phyloP scores from a whole-genome alignment of 306 rosid genomes.

The Albizia julibrissin region DNA sequence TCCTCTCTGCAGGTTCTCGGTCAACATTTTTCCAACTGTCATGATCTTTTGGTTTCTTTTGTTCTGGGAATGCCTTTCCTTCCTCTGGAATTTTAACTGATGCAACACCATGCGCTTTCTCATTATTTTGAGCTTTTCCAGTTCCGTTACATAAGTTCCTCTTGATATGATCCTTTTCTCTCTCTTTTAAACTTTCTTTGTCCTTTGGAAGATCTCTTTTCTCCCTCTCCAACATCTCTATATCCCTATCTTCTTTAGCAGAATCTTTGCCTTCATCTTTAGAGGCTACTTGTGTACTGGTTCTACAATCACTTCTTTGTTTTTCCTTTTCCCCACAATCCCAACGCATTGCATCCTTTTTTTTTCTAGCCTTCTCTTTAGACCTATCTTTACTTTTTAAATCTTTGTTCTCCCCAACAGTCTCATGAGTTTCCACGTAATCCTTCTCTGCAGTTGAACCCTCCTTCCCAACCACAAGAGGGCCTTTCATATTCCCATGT shows the following conservation, averaged over 20 bases:
- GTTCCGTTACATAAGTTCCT: conserved; percentile 68
- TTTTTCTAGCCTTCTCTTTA: conserved; percentile 85
- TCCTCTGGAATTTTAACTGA: conserved; percentile 62
- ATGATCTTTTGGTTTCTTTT: conserved; percentile 73
- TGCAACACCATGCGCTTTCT: conserved; percentile 69
- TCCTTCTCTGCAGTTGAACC: conserved; percentile 55
- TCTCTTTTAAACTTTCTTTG: conserved; percentile 70
- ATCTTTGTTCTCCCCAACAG: conserved; percentile 83
- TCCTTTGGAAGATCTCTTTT: conserved; percentile 72
- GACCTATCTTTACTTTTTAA: conserved; percentile 79
- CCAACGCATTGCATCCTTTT: conserved; percentile 77
- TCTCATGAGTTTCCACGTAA: conserved; percentile 64
- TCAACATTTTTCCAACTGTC: conserved; percentile 73
- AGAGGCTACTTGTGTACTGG: background rate
- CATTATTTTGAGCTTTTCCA: conserved; percentile 58
- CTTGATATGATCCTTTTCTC: conserved; percentile 76
- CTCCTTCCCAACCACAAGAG: conserved; percentile 69
- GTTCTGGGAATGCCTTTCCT: conserved; percentile 56
- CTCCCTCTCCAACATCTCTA: conserved; percentile 74
- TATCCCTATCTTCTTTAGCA: conserved; percentile 8
- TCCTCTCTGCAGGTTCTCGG: conserved; percentile 69
- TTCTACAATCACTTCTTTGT: conserved; percentile 56
- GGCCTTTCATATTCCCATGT: conserved; percentile 55
- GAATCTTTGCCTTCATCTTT: background rate
- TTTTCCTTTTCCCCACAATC: conserved; percentile 90